phyloP scores from a whole-genome alignment of 192 early-diverging fungal genomes.

The Spizellomyces sp. region DNA sequence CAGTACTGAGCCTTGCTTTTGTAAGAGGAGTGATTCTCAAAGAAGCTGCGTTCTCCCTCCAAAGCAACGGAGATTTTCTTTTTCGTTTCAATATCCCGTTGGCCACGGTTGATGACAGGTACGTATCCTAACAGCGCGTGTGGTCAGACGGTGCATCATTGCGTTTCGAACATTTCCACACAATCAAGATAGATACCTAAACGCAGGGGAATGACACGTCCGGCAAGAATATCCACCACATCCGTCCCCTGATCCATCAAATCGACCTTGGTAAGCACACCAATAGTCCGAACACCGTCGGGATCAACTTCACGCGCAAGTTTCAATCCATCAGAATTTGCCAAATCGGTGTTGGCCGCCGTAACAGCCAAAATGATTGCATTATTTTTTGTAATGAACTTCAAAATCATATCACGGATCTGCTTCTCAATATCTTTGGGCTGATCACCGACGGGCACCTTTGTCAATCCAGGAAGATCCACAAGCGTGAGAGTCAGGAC shows the following conservation, averaged over 20 bases:
- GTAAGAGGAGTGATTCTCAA: conserved; percentile 95
- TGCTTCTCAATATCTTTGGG: conserved; percentile 99
- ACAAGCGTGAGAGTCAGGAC: conserved; percentile 98
- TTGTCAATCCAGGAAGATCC: conserved; percentile 99
- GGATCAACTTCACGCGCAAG: conserved; percentile 98
- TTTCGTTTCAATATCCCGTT: conserved; percentile 94
- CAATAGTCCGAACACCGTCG: conserved; percentile 97
- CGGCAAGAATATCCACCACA: conserved; percentile 98
- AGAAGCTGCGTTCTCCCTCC: conserved; percentile 88
- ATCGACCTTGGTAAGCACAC: conserved; percentile 99
- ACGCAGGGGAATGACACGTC: conserved; percentile 93
- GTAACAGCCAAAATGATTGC: conserved; percentile 98
- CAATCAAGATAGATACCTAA: conserved; percentile 59
- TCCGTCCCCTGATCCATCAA: conserved; percentile 99
- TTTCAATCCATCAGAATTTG: conserved; percentile 99
- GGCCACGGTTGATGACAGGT: conserved; percentile 98
- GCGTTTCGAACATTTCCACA: not conserved
- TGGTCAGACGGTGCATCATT: no score
- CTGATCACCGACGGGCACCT: conserved; percentile 98
- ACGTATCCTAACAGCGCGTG: conserved; percentile 76
- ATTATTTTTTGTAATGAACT: conserved; percentile 97
- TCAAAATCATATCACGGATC: conserved; percentile 97
- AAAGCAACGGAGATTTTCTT: conserved; percentile 87
- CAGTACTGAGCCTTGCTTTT: conserved; percentile 97
- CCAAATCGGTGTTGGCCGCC: conserved; percentile 97